Base-by-base conservation (phyloP, 108 stramenopile genomes). In the Nitzschia sp. region DNA sequence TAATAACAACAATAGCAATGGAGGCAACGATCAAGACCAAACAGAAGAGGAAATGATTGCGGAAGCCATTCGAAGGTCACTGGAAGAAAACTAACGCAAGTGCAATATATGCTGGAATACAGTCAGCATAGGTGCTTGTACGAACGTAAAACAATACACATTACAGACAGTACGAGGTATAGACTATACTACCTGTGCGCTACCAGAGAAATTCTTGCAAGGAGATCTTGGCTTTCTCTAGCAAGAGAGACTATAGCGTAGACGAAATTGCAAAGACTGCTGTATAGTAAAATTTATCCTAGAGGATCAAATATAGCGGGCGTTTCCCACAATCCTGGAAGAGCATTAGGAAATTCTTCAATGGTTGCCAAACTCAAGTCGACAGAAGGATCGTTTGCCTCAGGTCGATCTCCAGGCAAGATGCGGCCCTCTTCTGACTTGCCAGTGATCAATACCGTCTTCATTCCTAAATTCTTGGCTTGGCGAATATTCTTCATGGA, bases 11-110 rank as follows among this genome's bases (percentile, higher is more conserved):
- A 38, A 50, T 48, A 58, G 38, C 59, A 32, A 38, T 54, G 26
- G 28, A 1, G 45, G 16, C 4, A 75, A 63, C 47, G 85, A 86
- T 58, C 36, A 77, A 45, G 75, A 83, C 45, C 78, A 85, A 84
- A 95, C 94, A 1, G 94, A 95, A 66, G 94, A 95, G 53, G 94
- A 95, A 79, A 92, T 95, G 94, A 85, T 95, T 72, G 90, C 85
- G 27, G 90, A 95, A 73, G 94, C 94, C 19, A 95, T 95, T 73
- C 84, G 85, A 30, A 81, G 94, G 48, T 95, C 94, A 23, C 63
- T 94, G 61, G 60, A 85, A 56, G 93, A 94, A 35, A 45, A 58
- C 23, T 68, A 62, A 30, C n/a, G n/a, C n/a, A n/a, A n/a, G n/a
- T n/a, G n/a, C n/a, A n/a, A n/a, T n/a, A n/a, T n/a, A n/a, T n/a